Evolutionary conservation across 176 grass and related monocot genomes (phyloP), one percentile per base, ranked within the genome.

Genomic region (Tuctoria greenei): DNA sequence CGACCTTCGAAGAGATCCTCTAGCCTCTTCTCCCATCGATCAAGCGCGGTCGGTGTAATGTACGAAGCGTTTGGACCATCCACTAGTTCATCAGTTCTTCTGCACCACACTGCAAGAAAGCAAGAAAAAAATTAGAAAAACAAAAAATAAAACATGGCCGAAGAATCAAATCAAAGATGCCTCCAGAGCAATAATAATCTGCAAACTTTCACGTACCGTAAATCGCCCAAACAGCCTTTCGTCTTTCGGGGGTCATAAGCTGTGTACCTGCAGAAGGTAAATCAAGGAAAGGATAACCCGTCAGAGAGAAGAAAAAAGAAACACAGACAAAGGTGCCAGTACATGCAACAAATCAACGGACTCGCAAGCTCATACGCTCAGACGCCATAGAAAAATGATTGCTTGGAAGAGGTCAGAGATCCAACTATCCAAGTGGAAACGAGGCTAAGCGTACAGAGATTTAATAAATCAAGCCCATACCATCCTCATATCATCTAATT

Each of bases 81-180:
- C 13, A 98, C 95, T 2, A 98, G 85, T 61, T 98, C 95, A 66
- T 98, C 95, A 51, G 95, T 98, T 88, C 95, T 91, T 75, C 95
- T 98, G 82, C 91, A 99, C 95, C 95, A 99, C 23, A 99, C 95
- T 93, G 77, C 75, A 38, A n/a, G 77, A 64, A 0, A 9, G 2
- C 7, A 43, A 51, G 44, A 3, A 4, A 0, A 50, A 43, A 49
- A n/a, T n/a, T n/a, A n/a, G n/a, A n/a, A n/a, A n/a, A n/a, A n/a
- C n/a, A n/a, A n/a, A n/a, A n/a, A n/a, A n/a, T n/a, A n/a, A n/a
- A n/a, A n/a, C n/a, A n/a, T n/a, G n/a, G n/a, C n/a, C n/a, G n/a
- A n/a, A n/a, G n/a, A n/a, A n/a, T n/a, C n/a, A n/a, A n/a, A n/a
- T n/a, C n/a, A n/a, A n/a, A n/a, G n/a, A n/a, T n/a, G n/a, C n/a